Conservation (phyloP, 306 rosid species). For the Aeschynomene evenia region DNA sequence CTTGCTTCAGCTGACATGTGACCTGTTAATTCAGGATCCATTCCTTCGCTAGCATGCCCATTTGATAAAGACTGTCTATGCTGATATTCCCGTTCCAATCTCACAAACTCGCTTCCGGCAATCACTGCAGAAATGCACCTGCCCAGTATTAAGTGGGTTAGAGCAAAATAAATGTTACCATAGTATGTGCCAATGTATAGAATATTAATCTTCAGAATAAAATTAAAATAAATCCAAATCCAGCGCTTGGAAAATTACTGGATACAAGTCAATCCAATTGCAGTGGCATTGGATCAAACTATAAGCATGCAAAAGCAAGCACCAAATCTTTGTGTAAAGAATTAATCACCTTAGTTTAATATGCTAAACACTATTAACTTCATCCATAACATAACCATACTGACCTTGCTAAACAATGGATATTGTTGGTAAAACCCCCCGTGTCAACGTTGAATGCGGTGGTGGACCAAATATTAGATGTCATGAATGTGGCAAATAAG, state of each 20-base stretch:
- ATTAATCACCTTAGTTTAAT: constrained; percentile 3
- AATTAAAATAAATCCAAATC: constrained; percentile 1
- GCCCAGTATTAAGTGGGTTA: constrained; percentile 39
- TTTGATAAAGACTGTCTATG: constrained; percentile 65
- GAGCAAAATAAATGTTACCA: constrained; percentile 1
- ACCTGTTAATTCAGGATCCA: constrained; percentile 62
- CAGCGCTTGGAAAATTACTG: constrained; percentile 5
- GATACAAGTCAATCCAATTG: constrained; percentile 20
- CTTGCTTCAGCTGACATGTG: constrained; percentile 75
- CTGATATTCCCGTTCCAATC: constrained; percentile 82
- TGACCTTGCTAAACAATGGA: constrained; percentile 94
- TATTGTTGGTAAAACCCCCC: constrained; percentile 89
- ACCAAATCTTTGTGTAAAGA: constrained; percentile 10
- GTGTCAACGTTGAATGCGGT: constrained; percentile 97
- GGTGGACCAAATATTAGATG: constrained; percentile 82
- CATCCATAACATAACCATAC: constrained; percentile 29
- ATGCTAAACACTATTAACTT: not conserved
- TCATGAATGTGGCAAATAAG: constrained; percentile 92
- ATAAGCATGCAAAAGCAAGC: constrained; percentile 25
- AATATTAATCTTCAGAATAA: constrained; percentile 9
- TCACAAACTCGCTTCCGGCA: constrained; percentile 88
- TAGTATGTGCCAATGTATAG: not conserved
- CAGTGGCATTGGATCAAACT: constrained; percentile 24
- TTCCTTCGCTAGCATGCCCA: constrained; percentile 57
- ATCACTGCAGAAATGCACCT: constrained; percentile 93